Conservation (phyloP, 352 stramenopile species). For the Phytophthora kernoviae region DNA sequence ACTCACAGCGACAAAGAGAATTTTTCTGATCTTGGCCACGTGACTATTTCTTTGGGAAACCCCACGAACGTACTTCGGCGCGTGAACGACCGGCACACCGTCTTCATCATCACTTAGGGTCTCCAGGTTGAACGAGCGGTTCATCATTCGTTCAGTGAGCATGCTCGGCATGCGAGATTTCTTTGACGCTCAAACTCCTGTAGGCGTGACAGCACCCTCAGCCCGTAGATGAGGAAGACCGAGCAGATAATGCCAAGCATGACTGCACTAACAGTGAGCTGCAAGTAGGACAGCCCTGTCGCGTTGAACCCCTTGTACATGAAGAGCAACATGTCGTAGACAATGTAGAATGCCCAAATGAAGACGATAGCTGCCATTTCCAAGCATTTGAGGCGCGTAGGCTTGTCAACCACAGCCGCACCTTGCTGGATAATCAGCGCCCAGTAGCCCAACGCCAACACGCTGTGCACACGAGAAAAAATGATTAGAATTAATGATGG, state of each 20-base stretch:
- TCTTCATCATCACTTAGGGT: constrained; percentile 30
- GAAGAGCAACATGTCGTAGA: constrained; percentile 30
- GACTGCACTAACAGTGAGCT: constrained; percentile 22
- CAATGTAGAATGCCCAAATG: constrained; percentile 35
- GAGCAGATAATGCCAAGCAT: constrained; percentile 33
- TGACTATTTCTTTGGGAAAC: constrained; percentile 16
- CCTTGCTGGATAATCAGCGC: constrained; percentile 36
- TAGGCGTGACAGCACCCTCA: constrained; percentile 28
- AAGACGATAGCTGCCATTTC: constrained; percentile 23
- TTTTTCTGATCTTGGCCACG: constrained; percentile 27
- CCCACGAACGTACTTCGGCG: constrained; percentile 3
- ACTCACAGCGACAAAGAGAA: constrained; percentile 26
- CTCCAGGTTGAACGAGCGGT: constrained; percentile 29
- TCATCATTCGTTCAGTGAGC: constrained; percentile 10
- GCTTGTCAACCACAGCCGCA: constrained; percentile 12
- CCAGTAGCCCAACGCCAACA: constrained; percentile 36
- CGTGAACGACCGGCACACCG: constrained; percentile 19
- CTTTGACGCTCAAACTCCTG: constrained; percentile 24
- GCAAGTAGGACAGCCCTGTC: constrained; percentile 21
- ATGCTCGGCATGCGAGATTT: constrained; percentile 18
- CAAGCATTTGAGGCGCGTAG: constrained; percentile 21
- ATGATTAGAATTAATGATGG: neutral
- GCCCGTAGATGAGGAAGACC: constrained; percentile 31
- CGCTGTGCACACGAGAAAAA: constrained; percentile 5
- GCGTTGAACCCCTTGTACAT: constrained; percentile 37